Percentiles rank a stretch among this genome's conserved stretches.
Conservation (phyloP, 176 grass and related monocot genomes). For the Aegilops longissima region DNA sequence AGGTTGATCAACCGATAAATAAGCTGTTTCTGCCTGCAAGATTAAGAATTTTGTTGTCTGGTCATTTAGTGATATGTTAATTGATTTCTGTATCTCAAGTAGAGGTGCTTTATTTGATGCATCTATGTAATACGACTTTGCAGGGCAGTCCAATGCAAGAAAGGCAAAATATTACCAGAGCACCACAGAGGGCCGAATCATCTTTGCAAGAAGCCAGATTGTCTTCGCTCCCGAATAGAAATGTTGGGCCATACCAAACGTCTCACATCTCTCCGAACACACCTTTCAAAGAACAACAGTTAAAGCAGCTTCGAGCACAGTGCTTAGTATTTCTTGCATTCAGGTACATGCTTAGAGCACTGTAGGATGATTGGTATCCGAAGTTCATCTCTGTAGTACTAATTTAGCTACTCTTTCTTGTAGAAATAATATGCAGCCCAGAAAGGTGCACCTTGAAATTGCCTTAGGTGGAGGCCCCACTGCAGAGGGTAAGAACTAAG, state of each 20-base stretch:
- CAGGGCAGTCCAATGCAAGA: constrained; percentile 81
- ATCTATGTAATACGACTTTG: constrained; percentile 27
- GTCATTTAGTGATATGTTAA: constrained; percentile 18
- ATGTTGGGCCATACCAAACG: constrained; percentile 46
- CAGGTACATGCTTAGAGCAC: constrained; percentile 41
- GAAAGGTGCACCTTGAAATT: constrained; percentile 96
- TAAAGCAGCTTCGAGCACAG: constrained; percentile 99
- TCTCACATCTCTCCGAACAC: constrained; percentile 51
- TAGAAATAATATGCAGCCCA: constrained; percentile 88
- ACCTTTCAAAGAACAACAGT: constrained; percentile 94
- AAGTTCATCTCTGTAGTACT: constrained; percentile 20
- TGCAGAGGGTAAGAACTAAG: constrained; percentile 70
- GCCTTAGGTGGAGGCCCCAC: constrained; percentile 63
- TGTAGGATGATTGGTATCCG: constrained; percentile 15
- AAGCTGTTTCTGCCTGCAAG: not conserved
- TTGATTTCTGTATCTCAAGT: constrained; percentile 23
- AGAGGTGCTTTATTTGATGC: constrained; percentile 26
- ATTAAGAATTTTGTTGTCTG: constrained; percentile 28
- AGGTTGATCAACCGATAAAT: constrained; percentile 25
- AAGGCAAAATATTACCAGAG: constrained; percentile 53
- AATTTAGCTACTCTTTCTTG: constrained; percentile 36
- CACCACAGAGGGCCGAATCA: constrained; percentile 46
- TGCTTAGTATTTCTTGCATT: constrained; percentile 99
- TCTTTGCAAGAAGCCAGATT: constrained; percentile 51
- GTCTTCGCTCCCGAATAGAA: constrained; percentile 45